These are phyloP conservation scores for Fraxinus floribunda DNA, from an alignment of 305 asterid species.

Conservation along the genomic window DNA sequence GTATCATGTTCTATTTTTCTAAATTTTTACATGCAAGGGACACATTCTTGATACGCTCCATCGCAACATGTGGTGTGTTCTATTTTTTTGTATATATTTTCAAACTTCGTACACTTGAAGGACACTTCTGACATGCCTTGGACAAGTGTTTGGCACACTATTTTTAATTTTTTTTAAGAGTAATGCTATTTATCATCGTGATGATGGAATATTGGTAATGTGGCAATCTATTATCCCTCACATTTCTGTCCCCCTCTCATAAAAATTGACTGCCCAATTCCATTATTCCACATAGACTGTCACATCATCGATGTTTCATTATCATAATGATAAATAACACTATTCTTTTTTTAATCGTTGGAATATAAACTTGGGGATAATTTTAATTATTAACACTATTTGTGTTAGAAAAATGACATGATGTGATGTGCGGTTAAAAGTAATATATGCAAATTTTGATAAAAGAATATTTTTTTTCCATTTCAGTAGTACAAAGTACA, in stretches of 20 bases:
- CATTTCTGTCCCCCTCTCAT: no score
- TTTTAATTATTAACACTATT: neutral
- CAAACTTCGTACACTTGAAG: neutral
- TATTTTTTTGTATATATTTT: neutral
- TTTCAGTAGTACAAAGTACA: neutral
- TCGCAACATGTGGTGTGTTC: neutral
- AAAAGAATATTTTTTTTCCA: neutral
- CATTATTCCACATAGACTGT: no score
- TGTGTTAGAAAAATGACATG: neutral
- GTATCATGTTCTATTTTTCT: neutral
- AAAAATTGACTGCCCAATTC: no score
- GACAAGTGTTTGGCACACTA: neutral
- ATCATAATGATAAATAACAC: no score
- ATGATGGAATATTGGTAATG: no score
- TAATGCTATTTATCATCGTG: no score
- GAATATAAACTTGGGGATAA: neutral
- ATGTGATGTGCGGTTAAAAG: neutral
- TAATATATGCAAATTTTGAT: neutral
- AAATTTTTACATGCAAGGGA: neutral
- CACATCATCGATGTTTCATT: no score
- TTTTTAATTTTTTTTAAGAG: neutral
- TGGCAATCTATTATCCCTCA: no score
- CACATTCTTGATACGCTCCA: neutral
- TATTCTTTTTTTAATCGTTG: no score
- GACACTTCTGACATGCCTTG: neutral